Percentiles rank a stretch among this genome's conserved stretches.
Conservation (phyloP, 2,329 filamentous ascomycete genomes). For the Ascochyta viciae-villosae region DNA sequence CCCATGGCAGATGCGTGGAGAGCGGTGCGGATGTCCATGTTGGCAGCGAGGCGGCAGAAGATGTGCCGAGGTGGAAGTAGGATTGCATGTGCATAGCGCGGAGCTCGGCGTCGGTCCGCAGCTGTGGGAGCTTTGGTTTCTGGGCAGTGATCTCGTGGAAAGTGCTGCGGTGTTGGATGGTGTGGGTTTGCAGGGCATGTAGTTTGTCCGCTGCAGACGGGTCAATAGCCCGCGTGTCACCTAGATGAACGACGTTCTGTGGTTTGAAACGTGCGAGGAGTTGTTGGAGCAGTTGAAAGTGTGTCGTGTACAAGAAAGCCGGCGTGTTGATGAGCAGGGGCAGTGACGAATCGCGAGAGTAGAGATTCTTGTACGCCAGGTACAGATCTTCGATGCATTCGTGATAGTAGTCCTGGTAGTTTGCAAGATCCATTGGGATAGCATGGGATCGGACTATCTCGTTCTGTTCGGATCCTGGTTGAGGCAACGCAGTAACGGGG, state of each 20-base stretch:
- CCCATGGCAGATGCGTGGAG: conserved; percentile 64
- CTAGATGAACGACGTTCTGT: conserved; percentile 72
- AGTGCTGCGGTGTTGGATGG: conserved; percentile 39
- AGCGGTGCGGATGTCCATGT: conserved; percentile 65
- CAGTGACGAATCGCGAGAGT: conserved; percentile 50
- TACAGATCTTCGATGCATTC: conserved; percentile 70
- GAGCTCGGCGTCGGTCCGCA: conserved; percentile 69
- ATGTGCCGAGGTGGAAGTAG: conserved; percentile 68
- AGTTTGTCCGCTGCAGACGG: conserved; percentile 67
- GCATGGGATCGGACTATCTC: conserved; percentile 68
- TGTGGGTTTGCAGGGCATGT: conserved; percentile 57
- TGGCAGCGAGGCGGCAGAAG: conserved; percentile 24
- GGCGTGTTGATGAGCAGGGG: conserved; percentile 77
- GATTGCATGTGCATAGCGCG: conserved; percentile 80
- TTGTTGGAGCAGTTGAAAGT: conserved; percentile 68
- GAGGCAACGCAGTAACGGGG: conserved; percentile 40
- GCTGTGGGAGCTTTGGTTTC: conserved; percentile 48
- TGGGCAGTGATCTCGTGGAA: conserved; percentile 65
- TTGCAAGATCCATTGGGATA: conserved; percentile 69
- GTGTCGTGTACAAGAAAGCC: conserved; percentile 75
- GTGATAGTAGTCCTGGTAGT: conserved; percentile 71
- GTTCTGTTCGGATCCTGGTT: conserved; percentile 36
- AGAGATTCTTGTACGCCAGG: conserved; percentile 60
- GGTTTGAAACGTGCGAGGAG: conserved; percentile 63
- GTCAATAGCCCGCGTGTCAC: conserved; percentile 44